Conservation (phyloP, 768 basidiomycete genomes). For the Wakefieldia striispora region DNA sequence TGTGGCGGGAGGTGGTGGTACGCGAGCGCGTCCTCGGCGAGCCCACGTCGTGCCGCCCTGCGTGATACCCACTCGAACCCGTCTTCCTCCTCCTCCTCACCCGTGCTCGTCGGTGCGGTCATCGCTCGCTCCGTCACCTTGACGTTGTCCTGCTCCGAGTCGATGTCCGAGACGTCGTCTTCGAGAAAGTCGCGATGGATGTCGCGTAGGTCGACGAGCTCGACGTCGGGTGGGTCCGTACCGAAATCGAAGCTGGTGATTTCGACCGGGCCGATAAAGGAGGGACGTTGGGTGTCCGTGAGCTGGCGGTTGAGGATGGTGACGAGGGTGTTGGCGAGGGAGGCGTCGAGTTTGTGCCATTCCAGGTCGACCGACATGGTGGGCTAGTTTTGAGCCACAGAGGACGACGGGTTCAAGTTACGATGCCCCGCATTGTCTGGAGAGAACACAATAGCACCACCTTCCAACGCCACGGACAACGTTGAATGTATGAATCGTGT, state of each 20-base stretch:
- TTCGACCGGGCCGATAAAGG: constrained; percentile 91
- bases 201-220: constrained; percentile 89
- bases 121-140: constrained; percentile 48
- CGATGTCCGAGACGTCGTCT: constrained; percentile 44
- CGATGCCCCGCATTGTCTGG: no score
- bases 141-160: constrained; percentile 36
- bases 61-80: constrained; percentile 82
- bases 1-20: constrained; percentile 75
- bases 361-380: constrained; percentile 93
- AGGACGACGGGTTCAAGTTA: no score
- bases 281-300: constrained; percentile 67
- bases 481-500: no score
- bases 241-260: constrained; percentile 90
- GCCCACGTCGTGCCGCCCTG: constrained; percentile 53
- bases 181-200: constrained; percentile 94
- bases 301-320: constrained; percentile 80
- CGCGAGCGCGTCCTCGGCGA: constrained; percentile 49
- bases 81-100: constrained; percentile 64
- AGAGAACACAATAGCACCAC: no score
- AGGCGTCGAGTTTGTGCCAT: constrained; percentile 79
- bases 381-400: no score
- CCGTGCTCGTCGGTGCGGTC: no score
- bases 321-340: constrained; percentile 67
- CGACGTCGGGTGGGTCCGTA: constrained; percentile 74
- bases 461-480: no score